Evolutionary conservation across 148 eudicot species (phyloP).

Genomic region (Heliosperma pusillum): DNA sequence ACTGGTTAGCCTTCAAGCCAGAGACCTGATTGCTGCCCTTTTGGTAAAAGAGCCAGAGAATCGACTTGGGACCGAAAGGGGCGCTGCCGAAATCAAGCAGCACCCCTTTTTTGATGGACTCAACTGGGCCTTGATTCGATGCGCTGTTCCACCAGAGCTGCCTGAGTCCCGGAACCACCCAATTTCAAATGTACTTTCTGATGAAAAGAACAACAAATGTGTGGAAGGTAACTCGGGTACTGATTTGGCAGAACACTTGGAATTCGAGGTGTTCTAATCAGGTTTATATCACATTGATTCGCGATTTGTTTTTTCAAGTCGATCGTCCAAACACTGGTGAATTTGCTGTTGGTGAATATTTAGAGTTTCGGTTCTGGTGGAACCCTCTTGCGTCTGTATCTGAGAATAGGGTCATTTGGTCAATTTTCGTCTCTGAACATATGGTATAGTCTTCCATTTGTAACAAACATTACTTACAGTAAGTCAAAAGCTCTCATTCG

Average conservation of each 20-base stretch:
- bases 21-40: conserved; percentile 67
- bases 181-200: conserved; percentile 22
- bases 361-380: neutral
- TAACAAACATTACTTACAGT: neutral
- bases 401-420: conserved; percentile 24
- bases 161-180: conserved; percentile 48
- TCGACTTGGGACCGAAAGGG: conserved; percentile 73
- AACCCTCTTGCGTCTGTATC: conserved; percentile 8
- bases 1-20: conserved; percentile 71
- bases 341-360: neutral
- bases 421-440: conserved; percentile 17
- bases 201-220: conserved; percentile 40
- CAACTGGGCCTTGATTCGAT: conserved; percentile 96
- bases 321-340: neutral
- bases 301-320: neutral
- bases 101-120: conserved; percentile 87
- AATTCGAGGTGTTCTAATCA: conserved; percentile 65
- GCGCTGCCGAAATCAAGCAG: conserved; percentile 89
- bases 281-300: neutral
- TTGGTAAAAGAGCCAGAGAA: conserved; percentile 77
- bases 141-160: conserved; percentile 73
- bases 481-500: neutral
- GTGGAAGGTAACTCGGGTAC: conserved; percentile 44
- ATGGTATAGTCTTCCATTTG: conserved; percentile 23
- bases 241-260: conserved; percentile 49